Conservation (phyloP, 306 rosid species). For the Sicyos edulis region DNA sequence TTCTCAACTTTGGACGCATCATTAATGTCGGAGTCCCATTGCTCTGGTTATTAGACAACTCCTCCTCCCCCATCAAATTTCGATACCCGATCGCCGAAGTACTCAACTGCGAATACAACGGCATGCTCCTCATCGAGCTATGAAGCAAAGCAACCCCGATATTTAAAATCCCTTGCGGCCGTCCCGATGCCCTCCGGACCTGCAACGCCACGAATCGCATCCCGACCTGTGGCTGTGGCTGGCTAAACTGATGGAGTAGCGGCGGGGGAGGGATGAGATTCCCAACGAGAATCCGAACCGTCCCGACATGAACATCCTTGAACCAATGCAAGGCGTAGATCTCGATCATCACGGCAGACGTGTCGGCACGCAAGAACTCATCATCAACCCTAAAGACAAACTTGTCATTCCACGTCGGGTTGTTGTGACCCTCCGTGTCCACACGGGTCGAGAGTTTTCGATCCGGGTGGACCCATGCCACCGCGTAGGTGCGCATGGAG, state of each 20-base stretch:
- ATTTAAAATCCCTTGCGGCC: slow-evolving; percentile 79
- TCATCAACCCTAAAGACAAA: slow-evolving; percentile 76
- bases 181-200: slow-evolving; percentile 59
- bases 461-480: slow-evolving; percentile 82
- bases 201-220: slow-evolving; percentile 74
- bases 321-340: slow-evolving; percentile 92
- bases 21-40: slow-evolving; percentile 23
- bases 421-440: slow-evolving; percentile 55
- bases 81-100: slow-evolving; percentile 44
- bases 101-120: slow-evolving; percentile 53
- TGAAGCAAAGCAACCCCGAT: slow-evolving; percentile 70
- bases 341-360: slow-evolving; percentile 60
- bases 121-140: slow-evolving; percentile 92
- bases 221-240: slow-evolving; percentile 27
- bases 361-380: slow-evolving; percentile 50
- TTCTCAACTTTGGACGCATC: slow-evolving; percentile 28
- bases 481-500: slow-evolving; percentile 71
- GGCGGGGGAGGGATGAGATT: slow-evolving; percentile 47
- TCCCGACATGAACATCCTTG: slow-evolving; percentile 72
- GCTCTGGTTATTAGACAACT: slow-evolving; percentile 23
- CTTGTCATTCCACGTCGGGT: slow-evolving; percentile 89
- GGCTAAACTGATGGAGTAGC: slow-evolving; percentile 16
- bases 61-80: slow-evolving; percentile 69
- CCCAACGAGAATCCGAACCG: slow-evolving; percentile 41
- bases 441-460: slow-evolving; percentile 71